These are phyloP conservation scores for Nakazawaea molendinolei DNA, from an alignment of 805 yeast species.

Conservation along the genomic window DNA sequence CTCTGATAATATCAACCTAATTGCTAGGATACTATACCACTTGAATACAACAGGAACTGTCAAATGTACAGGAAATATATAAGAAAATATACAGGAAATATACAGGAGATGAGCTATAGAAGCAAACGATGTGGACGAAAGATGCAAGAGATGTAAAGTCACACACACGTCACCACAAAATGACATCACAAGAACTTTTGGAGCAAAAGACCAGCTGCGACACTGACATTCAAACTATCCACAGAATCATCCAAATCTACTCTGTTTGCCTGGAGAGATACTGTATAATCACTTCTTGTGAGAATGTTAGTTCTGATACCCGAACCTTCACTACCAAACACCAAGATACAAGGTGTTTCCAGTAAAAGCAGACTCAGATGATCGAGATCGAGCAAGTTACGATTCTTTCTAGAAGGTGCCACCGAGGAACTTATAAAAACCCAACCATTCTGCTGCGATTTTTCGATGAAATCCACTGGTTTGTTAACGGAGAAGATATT, in stretches of 20 bases:
- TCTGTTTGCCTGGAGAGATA: constrained; percentile 28
- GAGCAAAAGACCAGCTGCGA: constrained; percentile 72
- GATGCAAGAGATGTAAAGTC: no score
- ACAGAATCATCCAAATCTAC: constrained; percentile 30
- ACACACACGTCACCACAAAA: no score
- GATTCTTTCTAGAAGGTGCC: constrained; percentile 22
- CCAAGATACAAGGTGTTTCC: constrained; percentile 56
- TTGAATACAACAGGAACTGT: no score
- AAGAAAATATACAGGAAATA: no score
- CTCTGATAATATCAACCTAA: no score
- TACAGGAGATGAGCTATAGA: no score
- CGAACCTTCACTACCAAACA: constrained; percentile 80
- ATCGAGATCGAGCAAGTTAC: constrained; percentile 28
- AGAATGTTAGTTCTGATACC: constrained; percentile 70
- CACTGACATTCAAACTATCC: constrained; percentile 85
- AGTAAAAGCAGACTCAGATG: constrained; percentile 39
- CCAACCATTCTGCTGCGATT: constrained; percentile 60
- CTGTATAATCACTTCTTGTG: constrained; percentile 47
- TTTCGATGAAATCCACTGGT: constrained; percentile 57
- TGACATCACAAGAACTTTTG: constrained; percentile 18
- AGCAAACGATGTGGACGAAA: no score
- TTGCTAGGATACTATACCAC: no score
- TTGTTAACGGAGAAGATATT: constrained; percentile 52
- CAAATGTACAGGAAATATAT: no score
- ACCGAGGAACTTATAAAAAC: constrained; percentile 56